These are phyloP conservation scores for Neocallimastix lanati DNA, from an alignment of 192 early-diverging fungal genomes.

Conservation along the genomic window DNA sequence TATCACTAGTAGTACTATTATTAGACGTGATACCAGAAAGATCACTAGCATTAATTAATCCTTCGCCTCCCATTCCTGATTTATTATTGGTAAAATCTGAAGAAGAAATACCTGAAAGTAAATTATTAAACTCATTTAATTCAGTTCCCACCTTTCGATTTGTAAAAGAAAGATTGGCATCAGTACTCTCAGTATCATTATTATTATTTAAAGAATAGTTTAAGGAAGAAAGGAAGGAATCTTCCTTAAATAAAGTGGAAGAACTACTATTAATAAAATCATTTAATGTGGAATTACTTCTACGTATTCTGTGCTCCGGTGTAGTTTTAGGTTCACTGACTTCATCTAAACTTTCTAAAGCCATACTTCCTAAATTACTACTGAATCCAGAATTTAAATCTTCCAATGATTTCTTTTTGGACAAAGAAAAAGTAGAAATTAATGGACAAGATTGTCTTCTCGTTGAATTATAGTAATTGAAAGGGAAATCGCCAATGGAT, in stretches of 20 bases:
- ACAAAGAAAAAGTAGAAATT: background rate
- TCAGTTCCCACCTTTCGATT: too few species aligned
- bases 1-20: too few species aligned
- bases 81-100: too few species aligned
- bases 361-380: background rate
- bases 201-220: background rate
- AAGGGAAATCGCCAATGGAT: background rate
- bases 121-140: too few species aligned
- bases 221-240: background rate
- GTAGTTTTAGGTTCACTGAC: background rate
- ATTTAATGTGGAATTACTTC: background rate
- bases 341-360: background rate
- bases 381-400: background rate
- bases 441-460: background rate
- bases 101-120: too few species aligned
- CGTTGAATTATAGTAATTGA: background rate
- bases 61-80: too few species aligned
- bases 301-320: background rate
- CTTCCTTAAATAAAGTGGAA: background rate
- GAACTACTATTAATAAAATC: background rate
- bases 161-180: too few species aligned
- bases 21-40: too few species aligned
- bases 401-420: background rate
- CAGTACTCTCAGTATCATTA: too few species aligned
- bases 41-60: too few species aligned